Percentiles rank a stretch among this genome's conserved stretches.
phyloP scores from a whole-genome alignment of 768 basidiomycete genomes.

The Rhizopogon vinicolor region DNA sequence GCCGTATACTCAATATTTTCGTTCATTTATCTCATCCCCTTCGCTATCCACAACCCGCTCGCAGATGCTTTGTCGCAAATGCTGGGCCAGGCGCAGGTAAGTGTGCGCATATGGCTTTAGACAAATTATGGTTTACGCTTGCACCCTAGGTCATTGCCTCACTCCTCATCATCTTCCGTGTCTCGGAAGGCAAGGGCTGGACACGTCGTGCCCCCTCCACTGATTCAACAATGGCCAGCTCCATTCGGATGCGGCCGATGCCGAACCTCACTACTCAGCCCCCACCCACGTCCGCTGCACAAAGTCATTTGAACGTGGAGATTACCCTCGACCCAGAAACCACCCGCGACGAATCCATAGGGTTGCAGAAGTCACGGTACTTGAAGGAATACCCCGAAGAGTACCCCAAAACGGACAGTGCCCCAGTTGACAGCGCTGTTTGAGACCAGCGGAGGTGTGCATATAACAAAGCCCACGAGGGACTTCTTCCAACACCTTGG shows the following conservation, averaged over 20 bases:
- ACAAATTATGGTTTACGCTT: neutral
- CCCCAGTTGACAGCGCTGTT: neutral
- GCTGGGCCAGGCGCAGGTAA: slow-evolving; percentile 26
- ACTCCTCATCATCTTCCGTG: slow-evolving; percentile 44
- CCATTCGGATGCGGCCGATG: slow-evolving; percentile 9
- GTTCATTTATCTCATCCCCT: slow-evolving; percentile 27
- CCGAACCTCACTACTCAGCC: slow-evolving; percentile 1
- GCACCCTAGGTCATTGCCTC: slow-evolving; percentile 38
- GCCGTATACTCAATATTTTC: slow-evolving; percentile 28
- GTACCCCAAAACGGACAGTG: too few species aligned
- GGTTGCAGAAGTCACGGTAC: neutral
- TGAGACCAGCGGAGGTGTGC: neutral
- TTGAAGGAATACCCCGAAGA: neutral
- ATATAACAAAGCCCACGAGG: neutral
- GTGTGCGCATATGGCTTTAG: neutral
- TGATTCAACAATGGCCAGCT: neutral
- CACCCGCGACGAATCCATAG: neutral
- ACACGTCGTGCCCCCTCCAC: slow-evolving; percentile 11
- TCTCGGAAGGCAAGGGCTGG: slow-evolving; percentile 44
- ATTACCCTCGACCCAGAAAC: neutral
- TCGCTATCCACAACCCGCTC: slow-evolving; percentile 16
- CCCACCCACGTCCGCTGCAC: neutral
- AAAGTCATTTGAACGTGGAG: neutral
- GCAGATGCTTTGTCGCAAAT: slow-evolving; percentile 25
- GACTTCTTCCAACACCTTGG: neutral